A percentile compares a stretch with the other conserved stretches of the same genome.
phyloP scores from a whole-genome alignment of 78 protist species.

The Cyanophora paradoxa region DNA sequence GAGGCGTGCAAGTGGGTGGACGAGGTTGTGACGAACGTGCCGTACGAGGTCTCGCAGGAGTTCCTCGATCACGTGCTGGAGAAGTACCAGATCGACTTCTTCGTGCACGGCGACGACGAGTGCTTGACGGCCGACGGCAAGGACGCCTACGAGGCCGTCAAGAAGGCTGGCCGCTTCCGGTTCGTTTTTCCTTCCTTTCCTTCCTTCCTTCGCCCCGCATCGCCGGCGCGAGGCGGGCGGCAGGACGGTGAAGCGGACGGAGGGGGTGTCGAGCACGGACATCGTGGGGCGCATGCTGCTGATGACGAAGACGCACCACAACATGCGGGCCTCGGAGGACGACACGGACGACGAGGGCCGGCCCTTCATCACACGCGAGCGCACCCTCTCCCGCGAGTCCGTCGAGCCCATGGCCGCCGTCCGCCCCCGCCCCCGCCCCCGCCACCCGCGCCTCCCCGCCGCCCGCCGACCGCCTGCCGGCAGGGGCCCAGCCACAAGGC shows the following conservation, averaged over 20 bases:
- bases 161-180: slow-evolving; percentile 27
- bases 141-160: slow-evolving; percentile 74
- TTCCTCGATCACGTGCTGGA: slow-evolving; percentile 9
- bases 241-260: slow-evolving; percentile 54
- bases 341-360: background rate
- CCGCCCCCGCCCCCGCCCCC: background rate
- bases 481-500: too few species aligned
- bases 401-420: background rate
- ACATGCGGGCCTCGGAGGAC: background rate
- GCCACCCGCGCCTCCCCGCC: too few species aligned
- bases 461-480: too few species aligned
- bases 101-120: slow-evolving; percentile 67
- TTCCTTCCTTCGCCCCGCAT: background rate
- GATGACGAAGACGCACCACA: slow-evolving; percentile 70
- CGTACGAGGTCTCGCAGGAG: slow-evolving; percentile 21
- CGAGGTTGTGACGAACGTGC: slow-evolving; percentile 29
- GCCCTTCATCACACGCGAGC: background rate
- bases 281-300: slow-evolving; percentile 88
- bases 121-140: slow-evolving; percentile 42
- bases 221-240: background rate
- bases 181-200: background rate
- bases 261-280: slow-evolving; percentile 89
- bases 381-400: background rate
- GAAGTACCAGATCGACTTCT: slow-evolving; percentile 31
- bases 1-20: slow-evolving; percentile 32